Evolutionary conservation across 306 rosid species (phyloP), one percentile per base, ranked within the genome.

Genomic region (Begonia loranthoides): DNA sequence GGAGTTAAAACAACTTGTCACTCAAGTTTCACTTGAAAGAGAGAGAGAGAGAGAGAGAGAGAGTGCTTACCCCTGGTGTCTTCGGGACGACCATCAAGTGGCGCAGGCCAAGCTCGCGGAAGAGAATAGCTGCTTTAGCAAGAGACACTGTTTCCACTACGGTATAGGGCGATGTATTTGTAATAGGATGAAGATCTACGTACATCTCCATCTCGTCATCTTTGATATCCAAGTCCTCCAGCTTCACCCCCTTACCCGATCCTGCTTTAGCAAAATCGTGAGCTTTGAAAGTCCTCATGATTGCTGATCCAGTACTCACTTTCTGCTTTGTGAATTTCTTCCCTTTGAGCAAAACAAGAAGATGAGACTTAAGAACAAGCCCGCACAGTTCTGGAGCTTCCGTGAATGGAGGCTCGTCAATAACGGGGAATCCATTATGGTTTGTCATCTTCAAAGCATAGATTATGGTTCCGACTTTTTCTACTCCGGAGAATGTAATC

Each of bases 401-500:
- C 0, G 85, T 55, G 58, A 83, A 74, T 41, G 96, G 96, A 0
- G 90, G 95, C 64, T 78, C 95, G 52, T 90, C 95, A 24, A 90
- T 78, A 57, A 90, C 97, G 1, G 97, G 97, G 58, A 90, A 90
- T 4, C 94, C 97, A 9, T 90, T 85, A 59, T 90, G 96, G 28
- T 63, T 16, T 0, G 84, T 82, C 24, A 60, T 41, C 61, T 56
- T 69, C 40, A 87, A 61, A 12, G 77, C 69, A 13, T 80, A 66
- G 9, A 79, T 12, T n/a, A 87, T 64, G 55, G 60, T 66, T 39
- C 76, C 82, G 47, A 87, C 96, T 61, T 76, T 85, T 63, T 87
- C 89, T 49, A 87, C 44, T 43, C 94, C 89, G 38, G 74, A 73
- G 51, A 87, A 82, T 2, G 75, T 57, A 51, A 82, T 17, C 56